Evolutionary conservation across 495 filamentous ascomycete species (phyloP).

Genomic region (Xylaria curta): DNA sequence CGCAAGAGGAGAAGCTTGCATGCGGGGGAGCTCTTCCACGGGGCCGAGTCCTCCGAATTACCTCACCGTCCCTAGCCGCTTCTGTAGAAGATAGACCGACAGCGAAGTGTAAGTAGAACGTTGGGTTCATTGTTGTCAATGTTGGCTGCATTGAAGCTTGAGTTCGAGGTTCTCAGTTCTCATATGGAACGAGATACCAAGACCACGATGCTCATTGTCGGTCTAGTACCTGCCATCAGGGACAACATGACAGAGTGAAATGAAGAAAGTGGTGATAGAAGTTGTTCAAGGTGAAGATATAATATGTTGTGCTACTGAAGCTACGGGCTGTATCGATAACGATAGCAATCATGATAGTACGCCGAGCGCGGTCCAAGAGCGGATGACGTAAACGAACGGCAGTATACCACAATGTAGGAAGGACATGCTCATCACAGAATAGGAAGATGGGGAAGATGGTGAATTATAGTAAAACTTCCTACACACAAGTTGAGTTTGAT

Average conservation of each 20-base stretch:
- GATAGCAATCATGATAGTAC: neutral
- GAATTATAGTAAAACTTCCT: neutral
- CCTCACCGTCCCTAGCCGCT: neutral
- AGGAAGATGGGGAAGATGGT: neutral
- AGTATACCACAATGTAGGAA: neutral
- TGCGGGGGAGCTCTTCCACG: conserved; percentile 12
- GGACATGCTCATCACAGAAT: neutral
- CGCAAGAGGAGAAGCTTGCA: neutral
- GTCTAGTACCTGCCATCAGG: neutral
- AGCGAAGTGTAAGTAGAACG: neutral
- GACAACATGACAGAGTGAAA: neutral
- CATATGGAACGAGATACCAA: neutral
- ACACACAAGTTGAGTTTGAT: neutral
- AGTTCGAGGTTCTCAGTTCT: neutral
- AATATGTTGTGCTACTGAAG: neutral
- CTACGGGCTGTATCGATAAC: neutral
- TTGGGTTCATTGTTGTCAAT: neutral
- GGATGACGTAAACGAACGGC: neutral
- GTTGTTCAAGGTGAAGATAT: neutral
- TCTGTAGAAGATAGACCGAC: neutral
- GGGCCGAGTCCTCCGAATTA: conserved; percentile 2
- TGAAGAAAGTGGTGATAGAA: neutral
- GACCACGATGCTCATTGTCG: neutral
- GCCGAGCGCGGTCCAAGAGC: neutral
- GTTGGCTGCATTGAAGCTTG: neutral